These are phyloP conservation scores for Beauveria scarabaeidicola DNA, from an alignment of 2,329 filamentous ascomycete genomes.

Conservation along the genomic window DNA sequence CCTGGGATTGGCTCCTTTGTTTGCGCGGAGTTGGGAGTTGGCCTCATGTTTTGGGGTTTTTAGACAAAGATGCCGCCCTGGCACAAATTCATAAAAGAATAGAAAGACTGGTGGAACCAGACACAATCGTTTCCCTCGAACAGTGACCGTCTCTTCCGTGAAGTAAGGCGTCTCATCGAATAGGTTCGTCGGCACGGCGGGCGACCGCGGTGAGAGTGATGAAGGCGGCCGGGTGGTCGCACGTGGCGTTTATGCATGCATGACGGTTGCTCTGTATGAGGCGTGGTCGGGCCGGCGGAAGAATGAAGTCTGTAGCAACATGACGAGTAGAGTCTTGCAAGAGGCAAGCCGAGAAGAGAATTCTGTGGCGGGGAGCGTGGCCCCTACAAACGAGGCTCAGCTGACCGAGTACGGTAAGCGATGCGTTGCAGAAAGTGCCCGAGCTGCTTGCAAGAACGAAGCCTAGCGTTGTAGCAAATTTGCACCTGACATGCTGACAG, in stretches of 20 bases:
- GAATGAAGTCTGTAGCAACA: too few species aligned
- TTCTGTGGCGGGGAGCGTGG: neutral
- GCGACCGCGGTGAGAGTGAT: neutral
- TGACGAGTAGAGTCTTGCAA: neutral
- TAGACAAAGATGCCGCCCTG: conserved; percentile 6
- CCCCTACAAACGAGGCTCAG: conserved; percentile 2
- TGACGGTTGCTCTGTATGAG: neutral
- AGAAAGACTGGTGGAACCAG: conserved; percentile 9
- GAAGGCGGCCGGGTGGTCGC: neutral
- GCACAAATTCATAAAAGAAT: conserved; percentile 9
- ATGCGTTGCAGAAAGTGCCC: neutral
- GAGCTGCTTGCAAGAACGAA: neutral
- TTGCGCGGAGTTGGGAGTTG: conserved; percentile 11
- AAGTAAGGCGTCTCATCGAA: neutral
- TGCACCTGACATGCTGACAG: too few species aligned
- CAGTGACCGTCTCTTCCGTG: neutral
- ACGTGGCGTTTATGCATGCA: neutral
- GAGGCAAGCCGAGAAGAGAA: neutral
- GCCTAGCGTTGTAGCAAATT: too few species aligned
- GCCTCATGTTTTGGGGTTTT: conserved; percentile 3
- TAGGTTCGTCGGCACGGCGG: neutral
- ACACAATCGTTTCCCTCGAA: neutral
- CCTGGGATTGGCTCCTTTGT: conserved; percentile 5
- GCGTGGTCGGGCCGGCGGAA: neutral
- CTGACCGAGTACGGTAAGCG: neutral